Conservation (phyloP, 176 grass and related monocot genomes). For the Areca catechu region DNA sequence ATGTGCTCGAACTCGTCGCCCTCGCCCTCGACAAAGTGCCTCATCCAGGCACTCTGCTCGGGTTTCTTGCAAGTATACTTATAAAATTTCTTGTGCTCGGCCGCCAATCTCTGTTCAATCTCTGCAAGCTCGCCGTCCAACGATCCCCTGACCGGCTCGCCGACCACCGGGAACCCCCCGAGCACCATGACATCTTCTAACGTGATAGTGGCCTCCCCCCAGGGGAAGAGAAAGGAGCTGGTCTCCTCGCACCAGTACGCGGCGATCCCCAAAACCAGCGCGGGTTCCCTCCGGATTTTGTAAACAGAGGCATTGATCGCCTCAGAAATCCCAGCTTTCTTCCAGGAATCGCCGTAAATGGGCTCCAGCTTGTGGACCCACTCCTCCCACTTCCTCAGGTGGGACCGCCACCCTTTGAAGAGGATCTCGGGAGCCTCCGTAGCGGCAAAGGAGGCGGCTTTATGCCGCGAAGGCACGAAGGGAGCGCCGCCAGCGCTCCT, state of each 20-base stretch:
- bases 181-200: constrained; percentile 57
- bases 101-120: constrained; percentile 46
- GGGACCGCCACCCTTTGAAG: constrained; percentile 64
- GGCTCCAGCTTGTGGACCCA: constrained; percentile 78
- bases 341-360: constrained; percentile 41
- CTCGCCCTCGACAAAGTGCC: constrained; percentile 48
- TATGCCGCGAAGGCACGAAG: constrained; percentile 5
- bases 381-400: constrained; percentile 56
- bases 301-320: constrained; percentile 57
- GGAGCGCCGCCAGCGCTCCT: neutral
- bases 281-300: constrained; percentile 43
- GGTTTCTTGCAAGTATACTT: constrained; percentile 89
- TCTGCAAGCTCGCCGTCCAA: constrained; percentile 39
- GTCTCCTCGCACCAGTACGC: constrained; percentile 61
- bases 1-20: constrained; percentile 51
- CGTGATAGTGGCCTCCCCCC: constrained; percentile 77
- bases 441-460: constrained; percentile 16
- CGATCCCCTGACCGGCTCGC: constrained; percentile 39
- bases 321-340: constrained; percentile 51
- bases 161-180: constrained; percentile 40
- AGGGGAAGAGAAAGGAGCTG: constrained; percentile 68
- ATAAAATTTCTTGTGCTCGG: constrained; percentile 61
- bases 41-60: constrained; percentile 83
- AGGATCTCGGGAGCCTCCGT: constrained; percentile 44
- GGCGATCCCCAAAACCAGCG: constrained; percentile 37